These are phyloP conservation scores for Tarenaya hassleriana DNA, from an alignment of 345 rosid genomes.

Conservation along the genomic window DNA sequence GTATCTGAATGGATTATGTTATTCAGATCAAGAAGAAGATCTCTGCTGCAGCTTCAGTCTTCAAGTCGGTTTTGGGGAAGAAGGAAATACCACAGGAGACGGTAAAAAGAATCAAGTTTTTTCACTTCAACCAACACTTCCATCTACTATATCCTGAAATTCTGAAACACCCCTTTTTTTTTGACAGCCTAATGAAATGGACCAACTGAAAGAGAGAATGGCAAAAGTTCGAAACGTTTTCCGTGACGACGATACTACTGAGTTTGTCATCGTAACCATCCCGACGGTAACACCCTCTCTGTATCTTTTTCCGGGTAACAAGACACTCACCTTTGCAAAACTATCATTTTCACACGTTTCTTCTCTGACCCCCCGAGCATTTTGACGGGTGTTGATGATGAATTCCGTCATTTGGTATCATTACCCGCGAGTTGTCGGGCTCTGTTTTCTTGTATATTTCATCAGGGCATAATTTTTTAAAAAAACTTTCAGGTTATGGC, in stretches of 20 bases:
- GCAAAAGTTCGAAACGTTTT: slow-evolving; percentile 66
- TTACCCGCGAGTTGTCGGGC: neutral
- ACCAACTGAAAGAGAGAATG: slow-evolving; percentile 59
- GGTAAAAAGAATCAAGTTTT: slow-evolving; percentile 45
- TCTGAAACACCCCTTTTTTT: slow-evolving; percentile 18
- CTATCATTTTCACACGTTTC: too few relatives aligned
- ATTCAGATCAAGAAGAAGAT: slow-evolving; percentile 62
- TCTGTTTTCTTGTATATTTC: slow-evolving; percentile 5
- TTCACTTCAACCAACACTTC: slow-evolving; percentile 4
- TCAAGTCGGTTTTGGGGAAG: slow-evolving; percentile 59
- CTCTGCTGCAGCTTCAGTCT: slow-evolving; percentile 62
- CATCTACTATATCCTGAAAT: slow-evolving; percentile 1
- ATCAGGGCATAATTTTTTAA: slow-evolving; percentile 11
- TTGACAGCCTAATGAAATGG: slow-evolving; percentile 49
- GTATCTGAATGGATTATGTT: slow-evolving; percentile 4
- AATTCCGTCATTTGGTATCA: too few relatives aligned
- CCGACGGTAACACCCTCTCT: slow-evolving; percentile 54
- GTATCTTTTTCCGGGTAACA: slow-evolving; percentile 7
- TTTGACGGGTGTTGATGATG: too few relatives aligned
- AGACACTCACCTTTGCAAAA: too few relatives aligned
- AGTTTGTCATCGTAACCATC: slow-evolving; percentile 75
- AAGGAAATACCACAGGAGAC: slow-evolving; percentile 37
- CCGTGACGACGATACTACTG: slow-evolving; percentile 45
- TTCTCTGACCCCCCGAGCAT: too few relatives aligned
- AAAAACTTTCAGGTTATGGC: slow-evolving; percentile 68